phyloP scores from a whole-genome alignment of 2,329 filamentous ascomycete species.

The Epichloe gansuensis region DNA sequence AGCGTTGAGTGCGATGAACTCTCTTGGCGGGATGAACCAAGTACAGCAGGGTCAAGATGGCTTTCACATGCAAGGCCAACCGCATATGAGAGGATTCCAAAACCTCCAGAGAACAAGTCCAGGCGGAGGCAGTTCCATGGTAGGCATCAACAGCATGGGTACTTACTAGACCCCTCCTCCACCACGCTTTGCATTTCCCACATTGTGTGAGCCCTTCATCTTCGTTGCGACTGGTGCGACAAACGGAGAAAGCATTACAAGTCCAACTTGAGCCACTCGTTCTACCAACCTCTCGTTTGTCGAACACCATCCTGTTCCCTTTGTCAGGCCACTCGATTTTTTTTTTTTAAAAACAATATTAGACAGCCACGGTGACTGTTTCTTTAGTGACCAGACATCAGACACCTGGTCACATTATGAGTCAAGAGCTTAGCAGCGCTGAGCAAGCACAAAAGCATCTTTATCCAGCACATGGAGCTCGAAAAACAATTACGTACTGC shows the following conservation, averaged over 20 bases:
- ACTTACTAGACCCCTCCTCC: not conserved
- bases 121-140: slow-evolving; percentile 18
- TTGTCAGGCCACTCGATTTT: not conserved
- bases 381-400: not conserved
- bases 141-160: slow-evolving; percentile 17
- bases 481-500: not conserved
- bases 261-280: not conserved
- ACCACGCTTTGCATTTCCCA: not conserved
- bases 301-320: not conserved
- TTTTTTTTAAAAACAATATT: not conserved
- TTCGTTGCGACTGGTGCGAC: not conserved
- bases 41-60: slow-evolving; percentile 19
- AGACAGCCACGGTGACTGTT: not conserved
- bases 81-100: slow-evolving; percentile 32
- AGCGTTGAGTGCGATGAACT: slow-evolving; percentile 19
- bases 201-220: not conserved
- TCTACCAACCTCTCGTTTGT: not conserved
- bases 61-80: slow-evolving; percentile 20
- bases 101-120: slow-evolving; percentile 33
- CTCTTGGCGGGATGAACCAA: slow-evolving; percentile 16
- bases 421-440: not conserved
- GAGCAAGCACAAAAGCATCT: not conserved
- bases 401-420: not conserved
- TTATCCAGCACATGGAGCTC: not conserved
- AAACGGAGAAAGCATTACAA: not conserved